These are phyloP conservation scores for Pseudogymnoascus sp. DNA, from an alignment of 2,329 filamentous ascomycete species.

Conservation along the genomic window DNA sequence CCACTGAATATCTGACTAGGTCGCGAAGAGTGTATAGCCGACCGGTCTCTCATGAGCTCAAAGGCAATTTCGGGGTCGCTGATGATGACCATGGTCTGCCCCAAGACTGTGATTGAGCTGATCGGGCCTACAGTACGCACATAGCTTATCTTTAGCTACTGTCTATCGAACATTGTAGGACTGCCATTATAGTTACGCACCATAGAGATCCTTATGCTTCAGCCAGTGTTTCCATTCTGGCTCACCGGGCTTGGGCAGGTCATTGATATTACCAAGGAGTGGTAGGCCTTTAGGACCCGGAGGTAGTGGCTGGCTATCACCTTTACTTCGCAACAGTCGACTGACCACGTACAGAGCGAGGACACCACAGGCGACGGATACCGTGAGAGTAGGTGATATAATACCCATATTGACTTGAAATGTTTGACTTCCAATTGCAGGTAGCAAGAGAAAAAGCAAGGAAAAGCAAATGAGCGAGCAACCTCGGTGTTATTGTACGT, in stretches of 20 bases:
- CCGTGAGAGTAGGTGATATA: neutral
- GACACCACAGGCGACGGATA: conserved; percentile 6
- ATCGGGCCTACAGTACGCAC: conserved; percentile 16
- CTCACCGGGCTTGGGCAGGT: conserved; percentile 22
- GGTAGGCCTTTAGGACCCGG: conserved; percentile 15
- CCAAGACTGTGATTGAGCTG: conserved; percentile 34
- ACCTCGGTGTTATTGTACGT: neutral
- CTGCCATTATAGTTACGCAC: conserved; percentile 14
- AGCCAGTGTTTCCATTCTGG: conserved; percentile 35
- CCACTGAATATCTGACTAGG: conserved; percentile 27
- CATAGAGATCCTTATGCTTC: conserved; percentile 33
- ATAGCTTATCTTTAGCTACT: conserved; percentile 8
- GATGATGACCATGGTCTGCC: conserved; percentile 35
- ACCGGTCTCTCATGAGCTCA: conserved; percentile 32
- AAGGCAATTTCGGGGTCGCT: conserved; percentile 30
- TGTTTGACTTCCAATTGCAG: neutral
- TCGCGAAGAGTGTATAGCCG: conserved; percentile 30
- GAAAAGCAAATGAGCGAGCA: conserved; percentile 5
- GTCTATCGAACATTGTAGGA: neutral
- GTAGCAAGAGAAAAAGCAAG: neutral
- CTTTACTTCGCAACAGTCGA: conserved; percentile 9
- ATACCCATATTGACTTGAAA: neutral
- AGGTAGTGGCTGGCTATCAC: conserved; percentile 4
- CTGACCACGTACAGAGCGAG: conserved; percentile 9
- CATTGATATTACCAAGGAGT: conserved; percentile 15